Percentiles rank a stretch among this genome's conserved stretches.
These are phyloP conservation scores for Blastocystis sp. DNA, from an alignment of 352 stramenopile genomes.

Conservation along the genomic window DNA sequence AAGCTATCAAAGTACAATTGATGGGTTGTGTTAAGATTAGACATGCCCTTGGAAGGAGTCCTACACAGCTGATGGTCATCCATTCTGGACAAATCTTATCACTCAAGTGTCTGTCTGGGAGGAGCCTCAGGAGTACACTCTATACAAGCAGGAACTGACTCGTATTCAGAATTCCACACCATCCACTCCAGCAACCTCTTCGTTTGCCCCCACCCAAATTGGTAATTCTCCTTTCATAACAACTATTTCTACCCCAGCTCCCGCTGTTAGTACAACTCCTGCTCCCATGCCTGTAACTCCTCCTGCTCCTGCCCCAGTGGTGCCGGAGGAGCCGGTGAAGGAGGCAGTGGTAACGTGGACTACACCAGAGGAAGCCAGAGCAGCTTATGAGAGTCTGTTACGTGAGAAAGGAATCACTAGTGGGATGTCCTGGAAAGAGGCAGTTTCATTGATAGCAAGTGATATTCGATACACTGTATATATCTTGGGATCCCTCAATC, in stretches of 20 bases:
- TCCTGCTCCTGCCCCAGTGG: not conserved
- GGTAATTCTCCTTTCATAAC: conserved; percentile 37
- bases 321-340: not conserved
- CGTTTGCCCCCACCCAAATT: not conserved
- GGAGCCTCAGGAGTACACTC: conserved; percentile 27
- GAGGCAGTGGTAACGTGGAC: not conserved
- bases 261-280: not conserved
- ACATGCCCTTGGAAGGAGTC: conserved; percentile 59
- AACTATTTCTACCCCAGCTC: not conserved
- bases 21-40: not conserved
- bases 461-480: conserved; percentile 26
- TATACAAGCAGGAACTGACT: conserved; percentile 11
- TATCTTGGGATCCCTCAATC: not conserved
- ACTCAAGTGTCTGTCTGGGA: conserved; percentile 45
- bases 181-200: not conserved
- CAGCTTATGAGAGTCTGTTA: conserved; percentile 10
- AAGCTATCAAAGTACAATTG: not conserved
- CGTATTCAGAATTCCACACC: conserved; percentile 10
- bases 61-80: not conserved
- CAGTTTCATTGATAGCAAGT: not conserved
- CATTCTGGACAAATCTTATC: conserved; percentile 25
- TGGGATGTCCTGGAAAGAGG: conserved; percentile 25
- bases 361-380: not conserved
- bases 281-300: not conserved
- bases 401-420: not conserved